phyloP scores from a whole-genome alignment of 495 filamentous ascomycete genomes.

The Penicillium ucsense region DNA sequence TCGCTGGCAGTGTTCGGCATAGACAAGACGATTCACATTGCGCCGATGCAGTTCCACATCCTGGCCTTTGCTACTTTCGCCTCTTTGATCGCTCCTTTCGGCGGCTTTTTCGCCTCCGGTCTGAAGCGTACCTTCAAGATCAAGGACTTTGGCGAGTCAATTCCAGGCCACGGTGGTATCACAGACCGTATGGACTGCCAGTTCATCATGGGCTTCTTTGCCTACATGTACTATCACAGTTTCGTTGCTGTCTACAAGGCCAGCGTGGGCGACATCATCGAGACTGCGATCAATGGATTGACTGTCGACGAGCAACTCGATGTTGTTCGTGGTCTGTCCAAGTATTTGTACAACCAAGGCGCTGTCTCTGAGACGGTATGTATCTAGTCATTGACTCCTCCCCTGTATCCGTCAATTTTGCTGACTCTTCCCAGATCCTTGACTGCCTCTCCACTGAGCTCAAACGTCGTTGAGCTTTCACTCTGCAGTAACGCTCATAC shows the following conservation, averaged over 20 bases:
- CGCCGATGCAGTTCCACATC: conserved; percentile 93
- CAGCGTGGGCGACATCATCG: conserved; percentile 75
- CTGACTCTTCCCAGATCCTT: conserved; percentile 25
- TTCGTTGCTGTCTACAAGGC: conserved; percentile 86
- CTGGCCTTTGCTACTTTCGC: conserved; percentile 87
- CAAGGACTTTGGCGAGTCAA: conserved; percentile 98
- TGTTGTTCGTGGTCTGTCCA: conserved; percentile 70
- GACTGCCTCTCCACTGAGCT: conserved; percentile 35
- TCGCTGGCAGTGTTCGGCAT: conserved; percentile 56
- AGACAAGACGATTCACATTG: conserved; percentile 51
- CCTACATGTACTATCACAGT: conserved; percentile 96
- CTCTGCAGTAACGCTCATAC: conserved; percentile 1
- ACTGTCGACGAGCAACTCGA: conserved; percentile 79
- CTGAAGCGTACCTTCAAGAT: conserved; percentile 99
- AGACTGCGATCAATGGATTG: conserved; percentile 77
- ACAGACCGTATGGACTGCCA: conserved; percentile 99
- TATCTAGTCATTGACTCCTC: background rate
- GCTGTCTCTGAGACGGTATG: conserved; percentile 52
- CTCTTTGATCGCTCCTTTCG: conserved; percentile 94
- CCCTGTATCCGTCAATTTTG: background rate
- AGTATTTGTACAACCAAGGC: conserved; percentile 82
- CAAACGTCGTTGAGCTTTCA: conserved; percentile 24
- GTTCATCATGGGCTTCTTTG: conserved; percentile 99
- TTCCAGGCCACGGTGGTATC: conserved; percentile 96
- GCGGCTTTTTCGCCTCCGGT: conserved; percentile 96